Conservation (phyloP, 352 stramenopile genomes). For the Phytophthora aleatoria region DNA sequence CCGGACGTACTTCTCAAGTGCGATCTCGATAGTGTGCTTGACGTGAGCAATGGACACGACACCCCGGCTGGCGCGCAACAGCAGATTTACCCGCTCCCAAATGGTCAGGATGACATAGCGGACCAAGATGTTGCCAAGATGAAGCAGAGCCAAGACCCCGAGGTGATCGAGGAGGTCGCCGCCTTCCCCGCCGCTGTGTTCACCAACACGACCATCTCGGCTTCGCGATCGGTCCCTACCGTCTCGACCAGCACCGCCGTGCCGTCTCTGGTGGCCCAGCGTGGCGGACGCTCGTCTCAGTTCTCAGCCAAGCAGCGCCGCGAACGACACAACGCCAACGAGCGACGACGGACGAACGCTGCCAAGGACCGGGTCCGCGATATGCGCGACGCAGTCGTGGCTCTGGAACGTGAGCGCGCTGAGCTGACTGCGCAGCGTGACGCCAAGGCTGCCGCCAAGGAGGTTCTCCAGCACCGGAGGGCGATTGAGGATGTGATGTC, state of each 20-base stretch:
- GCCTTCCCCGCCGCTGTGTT: slow-evolving; percentile 41
- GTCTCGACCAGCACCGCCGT: slow-evolving; percentile 5
- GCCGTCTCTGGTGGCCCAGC: slow-evolving; percentile 21
- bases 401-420: slow-evolving; percentile 29
- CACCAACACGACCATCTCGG: slow-evolving; percentile 39
- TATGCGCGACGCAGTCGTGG: slow-evolving; percentile 43
- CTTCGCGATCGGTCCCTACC: slow-evolving; percentile 18
- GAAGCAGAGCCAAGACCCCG: slow-evolving; percentile 32
- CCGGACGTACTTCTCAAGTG: slow-evolving; percentile 42
- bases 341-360: slow-evolving; percentile 46
- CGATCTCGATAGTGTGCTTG: slow-evolving; percentile 42
- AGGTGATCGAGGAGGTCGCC: slow-evolving; percentile 33
- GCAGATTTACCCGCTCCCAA: slow-evolving; percentile 36
- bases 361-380: slow-evolving; percentile 45
- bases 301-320: slow-evolving; percentile 51
- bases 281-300: slow-evolving; percentile 40
- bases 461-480: slow-evolving; percentile 29
- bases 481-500: slow-evolving; percentile 27
- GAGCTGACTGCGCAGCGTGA: slow-evolving; percentile 31
- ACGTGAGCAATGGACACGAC: slow-evolving; percentile 33
- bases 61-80: slow-evolving; percentile 31
- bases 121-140: slow-evolving; percentile 32
- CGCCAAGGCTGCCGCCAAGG: slow-evolving; percentile 22
- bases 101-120: slow-evolving; percentile 24
- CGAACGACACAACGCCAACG: slow-evolving; percentile 53